Base-by-base conservation (phyloP, 2,329 filamentous ascomycete genomes). In the Penicillium freii region DNA sequence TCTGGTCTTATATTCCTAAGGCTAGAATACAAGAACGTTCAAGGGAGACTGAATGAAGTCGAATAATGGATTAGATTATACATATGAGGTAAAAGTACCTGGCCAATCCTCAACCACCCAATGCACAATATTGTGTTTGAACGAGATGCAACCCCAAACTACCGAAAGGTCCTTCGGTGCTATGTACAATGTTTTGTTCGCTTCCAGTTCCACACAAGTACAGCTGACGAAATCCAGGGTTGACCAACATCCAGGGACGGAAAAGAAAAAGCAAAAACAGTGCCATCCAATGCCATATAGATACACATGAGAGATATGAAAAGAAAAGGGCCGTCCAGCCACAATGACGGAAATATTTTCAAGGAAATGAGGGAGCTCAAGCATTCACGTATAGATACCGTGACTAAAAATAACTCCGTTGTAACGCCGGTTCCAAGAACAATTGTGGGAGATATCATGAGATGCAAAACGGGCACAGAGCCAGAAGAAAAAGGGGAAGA, bases 401-500 rank as follows among this genome's bases (percentile, higher is more conserved):
- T 42, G 34, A 43, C 19, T 11, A 33, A 39, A 34, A 23, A 36
- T 11, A 52, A 53, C 43, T 47, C 54, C 54, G 15, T 36, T 5
- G 42, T 10, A 38, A 46, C 54, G 50, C 54, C 54, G 15, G 23
- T n/a, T 15, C 49, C 40, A 39, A 42, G 23, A 42, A 23, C 9
- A 33, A 45, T 38, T 38, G 11, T 38, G 11, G 42, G 34, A 45
- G 42, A 52, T 56, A 53, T 56, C 54, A 40, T 56, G 34, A 54
- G 17, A 47, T 51, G 52, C 29, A 61, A 21, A 48, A 40, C 8
- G 29, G 50, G 45, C 29, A 60, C 57, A 58, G 3, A 52, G 23
- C 25, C 45, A 44, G 15, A 50, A 44, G 25, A 36, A 43, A 27
- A 29, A 4, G 19, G 27, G 27, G 17, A 17, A n/a, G 34, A 23